Evolutionary conservation across 176 grass and related monocot genomes (phyloP).

Genomic region (Raddia guianensis): DNA sequence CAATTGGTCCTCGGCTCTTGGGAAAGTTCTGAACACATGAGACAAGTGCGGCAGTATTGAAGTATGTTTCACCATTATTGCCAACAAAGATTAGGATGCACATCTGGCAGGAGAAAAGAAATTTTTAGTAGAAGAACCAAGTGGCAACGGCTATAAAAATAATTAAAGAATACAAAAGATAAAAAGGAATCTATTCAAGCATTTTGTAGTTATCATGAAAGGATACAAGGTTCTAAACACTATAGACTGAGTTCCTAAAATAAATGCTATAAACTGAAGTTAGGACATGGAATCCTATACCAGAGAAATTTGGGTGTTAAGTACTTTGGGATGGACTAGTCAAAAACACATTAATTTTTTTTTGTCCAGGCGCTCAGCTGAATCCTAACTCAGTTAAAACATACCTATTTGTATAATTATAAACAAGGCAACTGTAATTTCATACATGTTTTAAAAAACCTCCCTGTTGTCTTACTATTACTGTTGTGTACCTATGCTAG

Average conservation of each 20-base stretch:
- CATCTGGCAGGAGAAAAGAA: conserved; percentile 57
- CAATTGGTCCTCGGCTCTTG: conserved; percentile 83
- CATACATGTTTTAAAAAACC: too few species aligned
- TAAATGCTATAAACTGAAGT: not conserved
- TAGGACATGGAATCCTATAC: not conserved
- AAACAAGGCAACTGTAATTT: too few species aligned
- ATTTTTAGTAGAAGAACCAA: conserved; percentile 23
- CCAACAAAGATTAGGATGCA: conserved; percentile 88
- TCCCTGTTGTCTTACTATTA: too few species aligned
- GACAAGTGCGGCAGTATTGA: conserved; percentile 86
- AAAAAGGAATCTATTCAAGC: not conserved
- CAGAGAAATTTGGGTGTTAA: not conserved
- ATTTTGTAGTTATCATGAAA: not conserved
- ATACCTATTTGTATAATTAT: not conserved
- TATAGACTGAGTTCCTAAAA: not conserved
- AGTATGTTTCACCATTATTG: conserved; percentile 90
- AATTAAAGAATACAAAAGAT: conserved; percentile 16
- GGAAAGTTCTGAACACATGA: conserved; percentile 97
- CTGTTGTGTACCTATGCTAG: conserved; percentile 2
- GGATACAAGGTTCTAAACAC: not conserved
- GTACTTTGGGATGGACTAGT: not conserved
- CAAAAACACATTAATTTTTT: not conserved
- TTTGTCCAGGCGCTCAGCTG: not conserved
- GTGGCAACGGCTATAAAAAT: not conserved
- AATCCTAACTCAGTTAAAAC: not conserved